Conservation (phyloP, 2,329 filamentous ascomycete genomes). For the Saccharata proteae region DNA sequence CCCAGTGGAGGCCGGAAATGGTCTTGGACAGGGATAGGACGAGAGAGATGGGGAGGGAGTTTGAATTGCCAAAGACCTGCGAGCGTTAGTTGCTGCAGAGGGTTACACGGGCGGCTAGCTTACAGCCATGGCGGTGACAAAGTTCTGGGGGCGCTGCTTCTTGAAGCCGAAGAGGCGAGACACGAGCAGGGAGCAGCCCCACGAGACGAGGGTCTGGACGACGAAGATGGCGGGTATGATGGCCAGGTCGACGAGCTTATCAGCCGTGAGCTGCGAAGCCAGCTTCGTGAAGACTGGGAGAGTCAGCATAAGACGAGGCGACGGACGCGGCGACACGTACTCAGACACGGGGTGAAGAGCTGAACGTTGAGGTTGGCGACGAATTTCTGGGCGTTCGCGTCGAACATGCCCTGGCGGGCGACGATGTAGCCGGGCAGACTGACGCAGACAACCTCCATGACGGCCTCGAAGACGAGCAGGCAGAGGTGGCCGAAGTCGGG, state of each 20-base stretch:
- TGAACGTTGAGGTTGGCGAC: slow-evolving; percentile 92
- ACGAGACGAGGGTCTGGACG: slow-evolving; percentile 79
- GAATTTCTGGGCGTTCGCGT: slow-evolving; percentile 92
- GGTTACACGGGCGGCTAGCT: slow-evolving; percentile 14
- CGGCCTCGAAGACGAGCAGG: slow-evolving; percentile 84
- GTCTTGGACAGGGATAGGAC: slow-evolving; percentile 91
- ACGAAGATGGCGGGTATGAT: slow-evolving; percentile 94
- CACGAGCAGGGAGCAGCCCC: slow-evolving; percentile 58
- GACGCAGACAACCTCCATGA: slow-evolving; percentile 90
- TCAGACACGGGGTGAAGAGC: slow-evolving; percentile 92
- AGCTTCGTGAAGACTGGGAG: slow-evolving; percentile 83
- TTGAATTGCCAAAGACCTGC: slow-evolving; percentile 90
- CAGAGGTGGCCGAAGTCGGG: slow-evolving; percentile 58
- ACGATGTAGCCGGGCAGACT: slow-evolving; percentile 89
- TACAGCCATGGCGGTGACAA: slow-evolving; percentile 89
- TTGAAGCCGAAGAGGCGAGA: slow-evolving; percentile 68
- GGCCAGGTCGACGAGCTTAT: slow-evolving; percentile 78
- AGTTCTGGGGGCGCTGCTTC: slow-evolving; percentile 70
- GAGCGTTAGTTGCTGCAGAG: slow-evolving; percentile 11
- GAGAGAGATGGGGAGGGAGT: slow-evolving; percentile 91
- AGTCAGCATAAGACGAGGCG: slow-evolving; percentile 3
- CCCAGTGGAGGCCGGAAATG: slow-evolving; percentile 84
- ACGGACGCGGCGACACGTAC: slow-evolving; percentile 39
- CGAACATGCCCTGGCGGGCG: slow-evolving; percentile 81
- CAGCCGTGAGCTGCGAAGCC: slow-evolving; percentile 81